Evolutionary conservation across 2,329 filamentous ascomycete species (phyloP).

Genomic region (Pseudocercospora musae): DNA sequence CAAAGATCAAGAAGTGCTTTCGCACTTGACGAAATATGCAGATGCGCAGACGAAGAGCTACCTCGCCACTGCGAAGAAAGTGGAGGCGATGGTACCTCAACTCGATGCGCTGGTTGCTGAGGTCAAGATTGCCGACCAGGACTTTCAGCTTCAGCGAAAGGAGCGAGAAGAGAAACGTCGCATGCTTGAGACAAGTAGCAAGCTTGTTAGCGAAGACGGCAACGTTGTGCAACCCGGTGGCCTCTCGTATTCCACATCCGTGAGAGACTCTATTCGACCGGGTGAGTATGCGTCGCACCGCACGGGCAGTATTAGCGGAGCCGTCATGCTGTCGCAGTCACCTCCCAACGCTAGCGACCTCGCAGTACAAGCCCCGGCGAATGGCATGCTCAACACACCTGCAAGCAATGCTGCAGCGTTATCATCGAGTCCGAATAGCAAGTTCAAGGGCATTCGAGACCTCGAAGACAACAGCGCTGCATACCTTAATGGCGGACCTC

Average conservation of each 20-base stretch:
- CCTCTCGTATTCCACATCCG: conserved; percentile 28
- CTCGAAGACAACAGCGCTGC: conserved; percentile 66
- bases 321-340: conserved; percentile 27
- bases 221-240: conserved; percentile 27
- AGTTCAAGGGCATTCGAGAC: conserved; percentile 89
- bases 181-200: conserved; percentile 81
- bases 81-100: conserved; percentile 82
- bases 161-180: conserved; percentile 93
- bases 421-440: conserved; percentile 43
- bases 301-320: conserved; percentile 23
- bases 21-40: conserved; percentile 89
- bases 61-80: conserved; percentile 76
- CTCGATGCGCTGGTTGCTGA: conserved; percentile 83
- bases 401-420: conserved; percentile 10
- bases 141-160: conserved; percentile 91
- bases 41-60: conserved; percentile 85
- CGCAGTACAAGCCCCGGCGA: conserved; percentile 25
- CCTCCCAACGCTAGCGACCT: conserved; percentile 25
- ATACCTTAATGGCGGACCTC: conserved; percentile 58
- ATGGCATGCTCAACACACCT: conserved; percentile 25
- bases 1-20: conserved; percentile 95
- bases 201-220: conserved; percentile 38
- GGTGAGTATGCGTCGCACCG: conserved; percentile 24
- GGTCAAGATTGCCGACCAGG: conserved; percentile 91
- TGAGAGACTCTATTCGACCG: conserved; percentile 25